Evolutionary conservation across 2,329 filamentous ascomycete genomes (phyloP), one percentile per base, ranked within the genome.

Genomic region (Aspergillus melleus): DNA sequence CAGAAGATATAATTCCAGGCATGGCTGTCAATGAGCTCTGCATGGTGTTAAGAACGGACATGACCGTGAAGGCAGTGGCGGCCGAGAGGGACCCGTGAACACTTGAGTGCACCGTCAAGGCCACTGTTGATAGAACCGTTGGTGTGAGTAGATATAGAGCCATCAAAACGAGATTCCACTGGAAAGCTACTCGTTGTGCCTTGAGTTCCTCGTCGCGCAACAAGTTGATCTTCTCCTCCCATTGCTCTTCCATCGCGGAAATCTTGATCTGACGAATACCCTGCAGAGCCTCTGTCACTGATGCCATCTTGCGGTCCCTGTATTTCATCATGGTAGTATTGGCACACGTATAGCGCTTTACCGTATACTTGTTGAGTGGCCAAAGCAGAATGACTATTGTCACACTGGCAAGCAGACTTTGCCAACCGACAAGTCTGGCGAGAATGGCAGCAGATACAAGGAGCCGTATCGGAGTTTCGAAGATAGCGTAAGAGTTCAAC

Each of bases 191-290:
- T 26, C 24, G 24, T 26, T 26, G 24, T 44, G 79, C 81, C 86
- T 89, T 90, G 39, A 91, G 82, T 71, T 94, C 91, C 51, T 82
- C 84, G 49, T 87, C 83, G 68, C 91, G 82, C 8, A 88, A 84
- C 62, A 83, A 74, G 62, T 82, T 75, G 70, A 95, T 90, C 61
- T 88, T 89, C 16, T 82, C 80, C 71, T 92, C 86, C 90, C 91
- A 94, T 66, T 90, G 86, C 20, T 80, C 77, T 72, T 94, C 91
- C 2, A 92, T 76, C 1, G 90, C 90, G 0, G 90, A 90, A 66
- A 94, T 92, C 69, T 95, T 95, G 77, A 95, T 91, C 73, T 95
- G 91, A 1, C 90, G 85, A 64, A 94, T 93, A 8, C 90, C 90
- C 66, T 90, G 85, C 1, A 95, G 77, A 0, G 88, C 89, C 73